phyloP scores from a whole-genome alignment of 2,329 filamentous ascomycete genomes.

The Hypoxylon sp. region DNA sequence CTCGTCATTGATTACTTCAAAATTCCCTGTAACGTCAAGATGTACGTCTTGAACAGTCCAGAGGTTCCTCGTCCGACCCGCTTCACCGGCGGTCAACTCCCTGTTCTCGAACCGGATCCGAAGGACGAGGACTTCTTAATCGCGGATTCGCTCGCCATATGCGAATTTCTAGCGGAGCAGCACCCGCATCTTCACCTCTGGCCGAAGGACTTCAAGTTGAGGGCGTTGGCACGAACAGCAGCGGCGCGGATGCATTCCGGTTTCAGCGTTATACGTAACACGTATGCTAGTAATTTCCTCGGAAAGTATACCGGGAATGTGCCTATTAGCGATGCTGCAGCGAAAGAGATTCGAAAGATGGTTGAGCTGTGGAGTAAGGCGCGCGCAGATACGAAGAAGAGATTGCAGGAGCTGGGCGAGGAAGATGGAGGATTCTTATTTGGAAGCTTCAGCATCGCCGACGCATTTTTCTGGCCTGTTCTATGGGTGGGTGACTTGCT shows the following conservation, averaged over 20 bases:
- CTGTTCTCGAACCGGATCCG: slow-evolving; percentile 58
- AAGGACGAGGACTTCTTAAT: slow-evolving; percentile 55
- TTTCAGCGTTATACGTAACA: slow-evolving; percentile 57
- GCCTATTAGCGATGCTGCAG: slow-evolving; percentile 39
- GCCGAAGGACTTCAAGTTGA: slow-evolving; percentile 56
- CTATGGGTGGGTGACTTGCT: slow-evolving; percentile 46
- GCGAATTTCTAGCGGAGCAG: slow-evolving; percentile 61
- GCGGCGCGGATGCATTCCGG: slow-evolving; percentile 63
- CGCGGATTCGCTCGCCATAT: slow-evolving; percentile 64
- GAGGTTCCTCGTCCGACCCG: slow-evolving; percentile 51
- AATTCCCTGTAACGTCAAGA: slow-evolving; percentile 59
- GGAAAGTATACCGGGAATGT: slow-evolving; percentile 47
- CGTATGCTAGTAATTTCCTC: slow-evolving; percentile 60
- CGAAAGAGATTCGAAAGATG: slow-evolving; percentile 44
- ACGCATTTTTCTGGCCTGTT: slow-evolving; percentile 53
- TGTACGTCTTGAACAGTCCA: slow-evolving; percentile 52
- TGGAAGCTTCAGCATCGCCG: slow-evolving; percentile 50
- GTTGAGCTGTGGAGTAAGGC: slow-evolving; percentile 46
- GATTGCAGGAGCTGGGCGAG: slow-evolving; percentile 40
- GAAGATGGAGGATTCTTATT: slow-evolving; percentile 49
- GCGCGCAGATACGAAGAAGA: slow-evolving; percentile 39
- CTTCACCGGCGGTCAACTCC: slow-evolving; percentile 55
- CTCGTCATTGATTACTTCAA: slow-evolving; percentile 59
- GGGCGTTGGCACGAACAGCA: slow-evolving; percentile 60
- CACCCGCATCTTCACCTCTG: slow-evolving; percentile 57